phyloP scores from a whole-genome alignment of 441 rosid genomes.

The Sinapis alba region DNA sequence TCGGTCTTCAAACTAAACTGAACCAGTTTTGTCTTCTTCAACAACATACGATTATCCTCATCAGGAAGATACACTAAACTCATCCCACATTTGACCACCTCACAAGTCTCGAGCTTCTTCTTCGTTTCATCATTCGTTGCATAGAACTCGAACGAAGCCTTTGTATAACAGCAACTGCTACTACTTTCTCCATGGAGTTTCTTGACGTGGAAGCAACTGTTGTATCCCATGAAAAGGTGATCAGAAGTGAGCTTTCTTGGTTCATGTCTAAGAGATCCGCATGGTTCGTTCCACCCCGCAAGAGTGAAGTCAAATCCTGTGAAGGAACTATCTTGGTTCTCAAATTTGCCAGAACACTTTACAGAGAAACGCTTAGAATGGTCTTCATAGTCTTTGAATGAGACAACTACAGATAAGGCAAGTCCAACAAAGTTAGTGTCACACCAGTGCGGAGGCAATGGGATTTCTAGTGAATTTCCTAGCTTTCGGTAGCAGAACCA shows the following conservation, averaged over 20 bases:
- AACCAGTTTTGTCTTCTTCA: constrained; percentile 31
- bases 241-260: constrained; percentile 30
- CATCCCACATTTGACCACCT: constrained; percentile 40
- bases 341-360: constrained; percentile 21
- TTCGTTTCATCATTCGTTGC: constrained; percentile 30
- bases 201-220: constrained; percentile 28
- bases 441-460: constrained; percentile 41
- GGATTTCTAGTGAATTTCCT: constrained; percentile 32
- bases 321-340: constrained; percentile 30
- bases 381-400: constrained; percentile 32
- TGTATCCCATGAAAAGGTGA: constrained; percentile 40
- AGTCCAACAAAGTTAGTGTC: constrained; percentile 34
- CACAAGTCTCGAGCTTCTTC: constrained; percentile 25
- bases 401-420: constrained; percentile 32
- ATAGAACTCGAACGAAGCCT: constrained; percentile 33
- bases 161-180: constrained; percentile 29
- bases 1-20: not conserved
- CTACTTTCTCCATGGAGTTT: constrained; percentile 30
- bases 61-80: constrained; percentile 35
- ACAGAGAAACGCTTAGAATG: constrained; percentile 2
- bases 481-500: constrained; percentile 36
- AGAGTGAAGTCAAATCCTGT: constrained; percentile 28
- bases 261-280: constrained; percentile 31
- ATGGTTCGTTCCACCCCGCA: constrained; percentile 34
- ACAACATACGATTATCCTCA: constrained; percentile 21